Evolutionary conservation across 306 rosid genomes (phyloP).

Genomic region (Argentina anserina): DNA sequence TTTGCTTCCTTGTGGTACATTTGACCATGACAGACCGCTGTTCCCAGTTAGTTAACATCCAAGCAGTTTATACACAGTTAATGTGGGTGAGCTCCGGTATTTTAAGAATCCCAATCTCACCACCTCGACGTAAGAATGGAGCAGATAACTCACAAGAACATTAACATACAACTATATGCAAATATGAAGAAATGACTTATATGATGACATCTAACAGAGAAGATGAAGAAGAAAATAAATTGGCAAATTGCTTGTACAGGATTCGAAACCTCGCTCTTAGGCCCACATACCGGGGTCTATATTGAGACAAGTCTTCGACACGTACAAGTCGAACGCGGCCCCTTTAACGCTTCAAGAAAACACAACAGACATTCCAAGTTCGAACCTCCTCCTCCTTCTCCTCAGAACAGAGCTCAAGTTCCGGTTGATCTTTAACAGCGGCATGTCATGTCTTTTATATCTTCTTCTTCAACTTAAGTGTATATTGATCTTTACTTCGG

Average conservation of each 20-base stretch:
- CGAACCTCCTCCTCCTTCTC: not conserved
- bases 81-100: no score
- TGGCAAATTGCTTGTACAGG: no score
- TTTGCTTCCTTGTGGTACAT: slow-evolving; percentile 51
- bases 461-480: not conserved
- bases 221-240: not conserved
- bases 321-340: slow-evolving; percentile 6
- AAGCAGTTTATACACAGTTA: no score
- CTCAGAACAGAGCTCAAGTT: not conserved
- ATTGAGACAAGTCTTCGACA: no score
- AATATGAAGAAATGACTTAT: not conserved
- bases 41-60: no score
- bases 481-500: not conserved
- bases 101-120: no score
- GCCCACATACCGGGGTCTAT: no score
- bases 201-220: not conserved
- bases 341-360: not conserved
- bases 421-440: not conserved
- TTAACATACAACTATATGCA: no score
- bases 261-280: no score
- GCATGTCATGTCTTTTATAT: not conserved
- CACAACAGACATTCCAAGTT: not conserved
- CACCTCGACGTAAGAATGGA: no score
- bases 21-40: slow-evolving; percentile 25
- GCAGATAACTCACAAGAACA: no score